Evolutionary conservation across 441 rosid genomes (phyloP).

Genomic region (Populus hybrid): DNA sequence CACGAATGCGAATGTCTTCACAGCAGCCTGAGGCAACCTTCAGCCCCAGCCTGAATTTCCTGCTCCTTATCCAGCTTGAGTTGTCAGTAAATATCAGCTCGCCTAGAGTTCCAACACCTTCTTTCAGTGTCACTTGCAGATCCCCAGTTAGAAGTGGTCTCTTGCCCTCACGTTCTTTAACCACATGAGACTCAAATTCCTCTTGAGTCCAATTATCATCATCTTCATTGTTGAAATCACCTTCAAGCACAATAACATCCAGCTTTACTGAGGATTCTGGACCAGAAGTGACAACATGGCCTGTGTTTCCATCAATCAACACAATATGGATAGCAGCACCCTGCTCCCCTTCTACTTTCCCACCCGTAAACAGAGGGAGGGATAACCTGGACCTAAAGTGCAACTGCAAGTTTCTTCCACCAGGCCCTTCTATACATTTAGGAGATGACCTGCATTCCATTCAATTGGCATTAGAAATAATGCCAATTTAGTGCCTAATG

Average conservation of each 20-base stretch:
- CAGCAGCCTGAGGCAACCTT: no score
- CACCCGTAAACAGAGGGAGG: slow-evolving; percentile 88
- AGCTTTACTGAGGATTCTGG: slow-evolving; percentile 72
- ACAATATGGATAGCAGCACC: slow-evolving; percentile 75
- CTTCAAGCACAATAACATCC: slow-evolving; percentile 81
- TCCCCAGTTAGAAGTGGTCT: no score
- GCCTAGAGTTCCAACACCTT: no score
- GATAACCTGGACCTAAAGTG: slow-evolving; percentile 70
- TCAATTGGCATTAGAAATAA: slow-evolving; percentile 13
- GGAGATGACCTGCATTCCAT: slow-evolving; percentile 62
- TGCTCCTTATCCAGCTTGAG: no score
- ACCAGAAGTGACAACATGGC: slow-evolving; percentile 60
- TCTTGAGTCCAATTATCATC: no score
- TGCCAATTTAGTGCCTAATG: neutral
- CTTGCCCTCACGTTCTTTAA: no score
- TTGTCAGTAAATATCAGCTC: no score
- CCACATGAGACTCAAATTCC: no score
- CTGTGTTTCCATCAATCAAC: slow-evolving; percentile 52
- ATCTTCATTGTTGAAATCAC: no score
- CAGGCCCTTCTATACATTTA: slow-evolving; percentile 65
- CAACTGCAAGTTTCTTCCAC: slow-evolving; percentile 78
- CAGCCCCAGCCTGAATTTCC: no score
- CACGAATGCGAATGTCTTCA: no score
- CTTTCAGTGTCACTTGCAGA: no score
- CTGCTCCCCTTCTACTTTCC: slow-evolving; percentile 90